Evolutionary conservation across 2,329 filamentous ascomycete species (phyloP).

Genomic region (Phaeoacremonium minimum): DNA sequence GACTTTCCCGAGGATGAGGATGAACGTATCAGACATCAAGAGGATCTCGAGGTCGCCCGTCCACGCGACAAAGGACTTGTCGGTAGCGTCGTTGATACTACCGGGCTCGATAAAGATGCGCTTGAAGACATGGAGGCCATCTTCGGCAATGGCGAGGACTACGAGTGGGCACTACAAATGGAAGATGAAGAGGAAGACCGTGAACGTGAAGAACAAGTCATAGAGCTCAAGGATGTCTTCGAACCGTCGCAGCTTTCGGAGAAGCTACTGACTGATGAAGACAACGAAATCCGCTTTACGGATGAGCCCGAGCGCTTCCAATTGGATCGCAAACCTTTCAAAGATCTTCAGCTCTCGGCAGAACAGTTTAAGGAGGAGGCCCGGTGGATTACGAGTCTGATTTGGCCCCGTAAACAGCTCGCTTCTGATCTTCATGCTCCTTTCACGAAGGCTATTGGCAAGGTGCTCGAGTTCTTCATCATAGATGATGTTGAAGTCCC

Average conservation of each 20-base stretch:
- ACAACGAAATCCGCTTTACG: constrained; percentile 81
- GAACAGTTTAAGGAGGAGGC: constrained; percentile 90
- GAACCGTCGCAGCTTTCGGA: constrained; percentile 93
- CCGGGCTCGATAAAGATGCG: constrained; percentile 85
- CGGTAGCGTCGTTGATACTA: constrained; percentile 68
- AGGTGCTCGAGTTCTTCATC: constrained; percentile 93
- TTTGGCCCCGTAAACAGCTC: constrained; percentile 83
- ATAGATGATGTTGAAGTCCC: constrained; percentile 93
- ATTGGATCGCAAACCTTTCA: constrained; percentile 83
- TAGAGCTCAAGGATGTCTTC: constrained; percentile 96
- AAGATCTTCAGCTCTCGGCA: constrained; percentile 71
- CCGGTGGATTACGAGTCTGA: constrained; percentile 83
- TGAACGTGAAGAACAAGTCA: constrained; percentile 72
- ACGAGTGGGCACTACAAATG: constrained; percentile 86
- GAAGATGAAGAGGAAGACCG: constrained; percentile 83
- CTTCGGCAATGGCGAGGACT: constrained; percentile 93
- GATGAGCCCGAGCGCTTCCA: constrained; percentile 96
- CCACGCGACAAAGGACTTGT: constrained; percentile 68
- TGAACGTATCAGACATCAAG: constrained; percentile 68
- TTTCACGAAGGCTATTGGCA: constrained; percentile 83
- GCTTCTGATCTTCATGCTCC: constrained; percentile 69
- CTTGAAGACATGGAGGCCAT: constrained; percentile 95
- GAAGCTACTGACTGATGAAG: constrained; percentile 91
- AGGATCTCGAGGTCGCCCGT: constrained; percentile 84
- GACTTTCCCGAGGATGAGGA: constrained; percentile 87